These are phyloP conservation scores for Gossypium stocksii DNA, from an alignment of 345 rosid genomes.

Conservation along the genomic window DNA sequence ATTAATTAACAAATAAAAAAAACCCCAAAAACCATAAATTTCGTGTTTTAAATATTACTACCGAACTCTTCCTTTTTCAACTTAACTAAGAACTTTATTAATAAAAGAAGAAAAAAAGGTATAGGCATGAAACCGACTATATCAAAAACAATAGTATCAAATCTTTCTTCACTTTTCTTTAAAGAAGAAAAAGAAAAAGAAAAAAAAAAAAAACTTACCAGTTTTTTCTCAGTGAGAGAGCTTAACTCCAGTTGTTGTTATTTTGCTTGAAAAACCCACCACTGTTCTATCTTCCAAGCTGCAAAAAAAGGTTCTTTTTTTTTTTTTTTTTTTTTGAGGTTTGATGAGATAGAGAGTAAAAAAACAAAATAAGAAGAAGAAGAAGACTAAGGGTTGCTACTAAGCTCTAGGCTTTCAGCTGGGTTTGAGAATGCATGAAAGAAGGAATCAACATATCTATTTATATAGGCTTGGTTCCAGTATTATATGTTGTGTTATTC, in stretches of 20 bases:
- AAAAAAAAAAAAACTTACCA: not conserved
- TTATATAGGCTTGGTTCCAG: not conserved
- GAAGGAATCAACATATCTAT: not conserved
- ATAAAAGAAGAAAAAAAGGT: not conserved
- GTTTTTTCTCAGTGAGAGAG: not conserved
- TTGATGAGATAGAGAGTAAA: not conserved
- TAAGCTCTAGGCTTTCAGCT: not conserved
- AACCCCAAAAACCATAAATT: not conserved
- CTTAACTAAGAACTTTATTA: not conserved
- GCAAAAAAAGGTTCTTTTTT: not conserved
- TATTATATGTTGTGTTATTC: too few relatives aligned
- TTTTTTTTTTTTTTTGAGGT: not conserved
- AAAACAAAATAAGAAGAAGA: not conserved
- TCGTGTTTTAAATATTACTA: not conserved
- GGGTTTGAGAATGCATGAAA: constrained; percentile 1
- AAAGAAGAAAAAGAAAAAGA: not conserved
- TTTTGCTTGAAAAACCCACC: not conserved
- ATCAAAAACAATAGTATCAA: not conserved
- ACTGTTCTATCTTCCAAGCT: not conserved
- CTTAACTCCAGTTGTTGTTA: not conserved
- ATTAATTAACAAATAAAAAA: too few relatives aligned
- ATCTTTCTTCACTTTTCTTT: not conserved
- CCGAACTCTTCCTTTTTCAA: not conserved
- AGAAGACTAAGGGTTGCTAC: not conserved
- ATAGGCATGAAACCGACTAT: not conserved